Evolutionary conservation across 2,329 filamentous ascomycete species (phyloP), one percentile per base, ranked within the genome.

Genomic region (Thielaviopsis punctulata): DNA sequence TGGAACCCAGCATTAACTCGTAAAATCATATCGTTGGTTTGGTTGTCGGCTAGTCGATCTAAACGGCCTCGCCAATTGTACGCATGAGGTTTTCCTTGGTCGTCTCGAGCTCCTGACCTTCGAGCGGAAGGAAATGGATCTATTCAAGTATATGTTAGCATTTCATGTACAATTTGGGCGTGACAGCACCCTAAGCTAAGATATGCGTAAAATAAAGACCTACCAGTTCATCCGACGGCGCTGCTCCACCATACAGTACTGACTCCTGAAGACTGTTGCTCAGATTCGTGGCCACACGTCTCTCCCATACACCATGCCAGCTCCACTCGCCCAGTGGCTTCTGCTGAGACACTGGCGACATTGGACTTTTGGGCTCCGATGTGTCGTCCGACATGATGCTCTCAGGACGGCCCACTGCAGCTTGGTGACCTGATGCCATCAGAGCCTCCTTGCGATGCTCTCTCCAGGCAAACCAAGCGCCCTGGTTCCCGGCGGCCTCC

Each of bases 281-380:
- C 44, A 95, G 77, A 18, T 84, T 84, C 64, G 83, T 85, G 65
- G 79, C 82, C 1, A 95, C 89, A 52, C 90, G 76, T 57, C 89
- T 83, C 63, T 93, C 86, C 90, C 90, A 98, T 0, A 96, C 90
- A 0, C 90, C 89, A 61, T 95, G 87, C 90, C 90, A 96, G 62
- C 94, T 94, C 90, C 90, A 96, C 60, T 94, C 84, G 6, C 84
- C 85, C 0, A 87, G 87, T 48, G 75, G 72, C 55, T 80, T 68
- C 33, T 66, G 33, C 4, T 27, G 48, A 12, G 48, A 48, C 21
- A 30, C 41, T 3, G 53, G 51, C 9, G 45, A 18, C 12, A 27
- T 41, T 2, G 49, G 41, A 15, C 36, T 49, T 41, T 23, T 51
- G n/a, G 50, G 53, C 46, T 51, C 51, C n/a, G 47, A 48, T 13